Evolutionary conservation across 129 eudicot genomes (phyloP).

Genomic region (Arctium lappa): DNA sequence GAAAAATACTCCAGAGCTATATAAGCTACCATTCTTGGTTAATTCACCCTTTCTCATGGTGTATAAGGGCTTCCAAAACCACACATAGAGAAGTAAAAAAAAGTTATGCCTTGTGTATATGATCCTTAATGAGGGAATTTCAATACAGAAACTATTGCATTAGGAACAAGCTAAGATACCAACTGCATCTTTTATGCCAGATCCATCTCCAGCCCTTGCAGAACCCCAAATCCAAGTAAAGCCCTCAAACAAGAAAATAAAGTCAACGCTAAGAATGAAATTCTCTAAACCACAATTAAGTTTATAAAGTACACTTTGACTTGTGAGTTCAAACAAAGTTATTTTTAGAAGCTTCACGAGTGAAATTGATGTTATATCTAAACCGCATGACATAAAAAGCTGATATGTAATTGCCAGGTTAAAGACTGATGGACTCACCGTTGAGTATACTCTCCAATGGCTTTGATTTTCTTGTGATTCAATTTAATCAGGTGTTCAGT

Average conservation of each 20-base stretch:
- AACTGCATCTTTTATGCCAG: too few species aligned
- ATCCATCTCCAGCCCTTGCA: too few species aligned
- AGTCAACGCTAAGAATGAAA: not conserved
- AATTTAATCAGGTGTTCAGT: slow-evolving; percentile 65
- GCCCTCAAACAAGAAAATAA: not conserved
- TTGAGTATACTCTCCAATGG: slow-evolving; percentile 97
- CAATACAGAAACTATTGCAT: too few species aligned
- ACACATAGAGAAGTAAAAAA: too few species aligned
- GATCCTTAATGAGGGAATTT: too few species aligned
- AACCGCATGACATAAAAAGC: not conserved
- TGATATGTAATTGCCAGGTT: not conserved
- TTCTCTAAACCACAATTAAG: not conserved
- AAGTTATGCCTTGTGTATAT: too few species aligned
- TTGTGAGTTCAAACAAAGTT: not conserved
- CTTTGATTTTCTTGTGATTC: slow-evolving; percentile 73
- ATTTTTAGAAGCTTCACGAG: not conserved
- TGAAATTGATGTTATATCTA: not conserved
- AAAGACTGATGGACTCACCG: slow-evolving; percentile 48
- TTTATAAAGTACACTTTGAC: not conserved
- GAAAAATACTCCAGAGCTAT: too few species aligned
- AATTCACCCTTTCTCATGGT: too few species aligned
- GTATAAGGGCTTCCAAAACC: too few species aligned
- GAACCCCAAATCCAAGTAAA: too few species aligned
- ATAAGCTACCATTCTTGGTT: too few species aligned
- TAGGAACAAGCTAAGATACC: too few species aligned